Evolutionary conservation across 2,329 filamentous ascomycete genomes (phyloP), one percentile per base, ranked within the genome.

Genomic region (Zymoseptoria pseudotritici): DNA sequence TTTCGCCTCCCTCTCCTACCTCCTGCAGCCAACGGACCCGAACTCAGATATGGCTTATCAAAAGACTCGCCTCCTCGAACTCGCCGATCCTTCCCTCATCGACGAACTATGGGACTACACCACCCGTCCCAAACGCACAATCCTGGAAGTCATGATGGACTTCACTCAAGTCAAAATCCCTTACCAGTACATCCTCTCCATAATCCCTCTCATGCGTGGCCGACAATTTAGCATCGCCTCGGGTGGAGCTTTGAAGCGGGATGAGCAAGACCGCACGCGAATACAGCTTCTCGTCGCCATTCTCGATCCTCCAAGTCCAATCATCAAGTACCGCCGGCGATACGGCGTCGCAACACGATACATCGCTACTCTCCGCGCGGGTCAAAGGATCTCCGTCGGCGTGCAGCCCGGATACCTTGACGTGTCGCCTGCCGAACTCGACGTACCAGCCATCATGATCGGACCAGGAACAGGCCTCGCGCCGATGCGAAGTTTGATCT

Each of bases 101-200:
- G 91, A 97, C 67, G 94, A 99, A 67, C 87, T 96, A 58, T 97
- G 90, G 77, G 93, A 99, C 75, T 99, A 99, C 72, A 94, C 94
- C 1, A 92, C 92, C 0, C 86, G 94, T 8, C 90, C 93, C 0
- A 87, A 91, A 36, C 87, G 94, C 36, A 95, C 89, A 60, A 96
- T 97, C 59, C 79, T 99, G 5, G 94, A 99, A 75, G 88, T 96
- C 3, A 82, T 99, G 26, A 86, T 93, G 59, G 94, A 99, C 67
- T 99, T 99, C 68, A 83, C 88, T 50, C 87, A 84, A 0, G 88
- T 97, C 58, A 87, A 86, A 63, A 85, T 99, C 2, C 92, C 94
- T 0, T 89, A 86, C 75, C 79, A 87, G 58, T 84, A 87, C 54
- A 80, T 87, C 1, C 80, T 89, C 9, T 85, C 87, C 57, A 80